Base-by-base conservation (phyloP, 2,329 filamentous ascomycete species). In the Ophiosphaerella herpotricha region DNA sequence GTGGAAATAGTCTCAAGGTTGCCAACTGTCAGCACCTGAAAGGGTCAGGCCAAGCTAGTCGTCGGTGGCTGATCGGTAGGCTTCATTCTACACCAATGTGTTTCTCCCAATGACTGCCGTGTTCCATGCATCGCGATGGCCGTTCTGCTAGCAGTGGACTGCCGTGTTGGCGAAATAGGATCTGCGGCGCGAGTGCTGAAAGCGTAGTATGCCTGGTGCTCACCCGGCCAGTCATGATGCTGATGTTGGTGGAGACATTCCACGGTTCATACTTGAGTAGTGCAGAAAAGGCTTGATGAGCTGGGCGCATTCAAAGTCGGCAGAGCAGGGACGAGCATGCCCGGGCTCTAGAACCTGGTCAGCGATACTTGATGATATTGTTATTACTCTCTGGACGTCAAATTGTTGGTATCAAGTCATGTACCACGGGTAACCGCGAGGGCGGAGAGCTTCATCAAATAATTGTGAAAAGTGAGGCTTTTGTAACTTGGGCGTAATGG, bases 121-220 rank as follows among this genome's bases (percentile, higher is more conserved):
- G 35, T 35, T 33, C 11, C 41, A 29, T 13, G 48, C 31, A 33
- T 48, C 43, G 43, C 43, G 46, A 34, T 43, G 48, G 50, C 18
- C 52, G 52, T 52, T 52, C 35, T 40, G 51, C 42, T 58, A 52
- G 55, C 4, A 58, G 60, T 64, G 57, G 58, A 56, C 50, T 61
- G 49, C 46, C 48, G 43, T 46, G 45, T 49, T 66, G 64, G 63
- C 66, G 52, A 29, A 58, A 67, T 65, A 48, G 64, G 58, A 66
- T 65, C 57, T 47, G 52, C 55, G 65, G 64, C 68, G 57, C 61
- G 64, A 68, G 67, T 67, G 61, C 42, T 41, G 12, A 9, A 32
- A 39, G 29, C 24, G 44, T 13, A 11, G 18, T 46, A n/a, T 12
- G 23, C 23, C 21, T 18, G 24, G 18, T 26, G 31, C 16, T 44